These are phyloP conservation scores for Thielaviopsis musarum DNA, from an alignment of 2,329 filamentous ascomycete species.

Conservation along the genomic window DNA sequence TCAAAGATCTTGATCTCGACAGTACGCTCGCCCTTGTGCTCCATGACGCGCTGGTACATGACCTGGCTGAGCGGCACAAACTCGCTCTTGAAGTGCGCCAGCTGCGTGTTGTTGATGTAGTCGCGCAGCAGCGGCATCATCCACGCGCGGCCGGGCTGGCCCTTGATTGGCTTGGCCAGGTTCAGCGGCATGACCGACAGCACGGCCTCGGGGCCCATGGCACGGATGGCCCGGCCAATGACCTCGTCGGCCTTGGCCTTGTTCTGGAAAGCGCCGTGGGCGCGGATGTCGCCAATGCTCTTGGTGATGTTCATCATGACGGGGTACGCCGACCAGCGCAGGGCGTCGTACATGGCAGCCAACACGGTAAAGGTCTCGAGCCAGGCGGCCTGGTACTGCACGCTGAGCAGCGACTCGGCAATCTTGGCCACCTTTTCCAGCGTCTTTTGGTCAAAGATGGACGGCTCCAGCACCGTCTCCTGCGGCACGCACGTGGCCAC, in stretches of 20 bases:
- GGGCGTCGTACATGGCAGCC: slow-evolving; percentile 67
- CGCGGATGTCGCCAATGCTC: slow-evolving; percentile 70
- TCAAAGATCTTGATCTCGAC: slow-evolving; percentile 98
- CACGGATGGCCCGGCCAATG: slow-evolving; percentile 69
- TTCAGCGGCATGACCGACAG: slow-evolving; percentile 75
- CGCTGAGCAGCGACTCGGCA: slow-evolving; percentile 58
- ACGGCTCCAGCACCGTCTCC: slow-evolving; percentile 70
- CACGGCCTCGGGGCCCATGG: slow-evolving; percentile 78
- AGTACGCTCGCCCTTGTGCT: slow-evolving; percentile 71
- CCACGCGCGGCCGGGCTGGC: slow-evolving; percentile 80
- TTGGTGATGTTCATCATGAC: slow-evolving; percentile 60
- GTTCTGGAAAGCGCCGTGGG: slow-evolving; percentile 73
- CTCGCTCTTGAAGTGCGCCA: slow-evolving; percentile 70
- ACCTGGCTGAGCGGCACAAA: slow-evolving; percentile 78
- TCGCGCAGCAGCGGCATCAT: slow-evolving; percentile 83
- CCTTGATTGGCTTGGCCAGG: slow-evolving; percentile 56
- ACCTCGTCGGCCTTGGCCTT: slow-evolving; percentile 93
- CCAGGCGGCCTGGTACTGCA: slow-evolving; percentile 91
- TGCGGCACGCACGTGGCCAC: slow-evolving; percentile 77
- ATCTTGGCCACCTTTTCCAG: slow-evolving; percentile 64
- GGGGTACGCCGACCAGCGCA: slow-evolving; percentile 72
- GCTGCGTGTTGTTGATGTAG: slow-evolving; percentile 71
- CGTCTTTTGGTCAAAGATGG: slow-evolving; percentile 80
- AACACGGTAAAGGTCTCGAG: slow-evolving; percentile 85
- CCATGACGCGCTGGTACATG: slow-evolving; percentile 77